Evolutionary conservation across 2,329 filamentous ascomycete species (phyloP), one percentile per base, ranked within the genome.

Genomic region (Bipolaris bicolor): DNA sequence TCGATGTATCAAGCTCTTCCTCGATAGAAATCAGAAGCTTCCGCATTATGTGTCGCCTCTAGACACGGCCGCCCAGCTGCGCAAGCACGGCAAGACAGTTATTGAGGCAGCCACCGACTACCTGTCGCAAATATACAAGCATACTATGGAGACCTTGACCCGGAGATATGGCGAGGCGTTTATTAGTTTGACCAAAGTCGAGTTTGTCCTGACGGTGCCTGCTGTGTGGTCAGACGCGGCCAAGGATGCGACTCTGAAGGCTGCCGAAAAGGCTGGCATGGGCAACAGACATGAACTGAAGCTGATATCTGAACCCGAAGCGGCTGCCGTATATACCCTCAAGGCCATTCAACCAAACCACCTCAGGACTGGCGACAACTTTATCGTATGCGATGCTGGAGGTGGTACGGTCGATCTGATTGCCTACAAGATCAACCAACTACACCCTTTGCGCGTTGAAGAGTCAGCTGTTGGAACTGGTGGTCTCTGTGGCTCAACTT

Each of bases 141-240:
- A 93, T 71, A 92, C 90, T 34, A 91, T 92, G 84, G 88, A 92
- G 70, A 91, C 88, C 0, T 80, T 94, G 62, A 89, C 85, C 1
- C 81, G 88, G 58, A 81, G 90, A 45, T 93, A 92, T 70, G 90
- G 90, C 66, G 88, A 90, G 76, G 87, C 86, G 0, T 93, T 94
- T 68, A 91, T 93, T 86, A 84, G 84, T 6, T 86, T 85, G 7
- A 92, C 90, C 5, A 87, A 87, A 66, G 87, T 92, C 37, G 87
- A 93, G 60, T 93, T 91, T 66, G 89, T 94, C 47, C 81, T 95
- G 53, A 94, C 90, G 0, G 72, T 74, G 10, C 91, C 91, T 7
- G 91, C 91, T 7, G 90, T 94, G 7, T 95, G 91, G 91, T 91
- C 87, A 22, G 91, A 95, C 72, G 86, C 89, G 0, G 91, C 90